Conservation (phyloP, 2,329 filamentous ascomycete genomes). For the Curvularia hawaiiensis region DNA sequence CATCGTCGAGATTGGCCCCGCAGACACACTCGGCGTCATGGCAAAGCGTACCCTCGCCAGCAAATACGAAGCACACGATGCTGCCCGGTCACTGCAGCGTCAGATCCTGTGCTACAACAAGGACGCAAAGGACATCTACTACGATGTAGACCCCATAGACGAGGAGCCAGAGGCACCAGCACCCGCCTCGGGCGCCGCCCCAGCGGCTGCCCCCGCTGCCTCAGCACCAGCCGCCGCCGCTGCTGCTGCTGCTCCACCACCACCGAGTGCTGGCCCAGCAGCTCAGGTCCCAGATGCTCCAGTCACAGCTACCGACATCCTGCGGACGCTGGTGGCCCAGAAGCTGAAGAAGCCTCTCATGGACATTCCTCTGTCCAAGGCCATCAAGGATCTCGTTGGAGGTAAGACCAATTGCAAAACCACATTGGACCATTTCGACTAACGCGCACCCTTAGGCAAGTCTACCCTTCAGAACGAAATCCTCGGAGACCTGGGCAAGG, state of each 20-base stretch:
- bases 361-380: slow-evolving; percentile 92
- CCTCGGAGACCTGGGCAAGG: slow-evolving; percentile 94
- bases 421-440: slow-evolving; percentile 22
- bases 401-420: slow-evolving; percentile 63
- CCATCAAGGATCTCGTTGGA: slow-evolving; percentile 97
- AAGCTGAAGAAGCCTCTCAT: slow-evolving; percentile 94
- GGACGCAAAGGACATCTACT: slow-evolving; percentile 99
- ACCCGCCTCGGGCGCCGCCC: slow-evolving; percentile 50
- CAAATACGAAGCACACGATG: slow-evolving; percentile 99
- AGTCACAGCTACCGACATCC: slow-evolving; percentile 85
- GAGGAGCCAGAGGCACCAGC: slow-evolving; percentile 67
- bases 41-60: slow-evolving; percentile 92
- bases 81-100: slow-evolving; percentile 91
- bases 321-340: slow-evolving; percentile 88
- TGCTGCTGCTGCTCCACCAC: slow-evolving; percentile 58
- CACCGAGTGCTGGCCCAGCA: slow-evolving; percentile 79
- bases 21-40: slow-evolving; percentile 97
- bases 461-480: slow-evolving; percentile 99
- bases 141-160: slow-evolving; percentile 94
- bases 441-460: slow-evolving; percentile 68
- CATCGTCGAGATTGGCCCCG: slow-evolving; percentile 96
- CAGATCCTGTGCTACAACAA: slow-evolving; percentile 99
- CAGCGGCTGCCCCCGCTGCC: slow-evolving; percentile 56
- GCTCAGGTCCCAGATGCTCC: slow-evolving; percentile 85
- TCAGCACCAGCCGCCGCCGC: slow-evolving; percentile 57